Evolutionary conservation across 306 rosid genomes (phyloP).

Genomic region (Trifolium fragiferum): DNA sequence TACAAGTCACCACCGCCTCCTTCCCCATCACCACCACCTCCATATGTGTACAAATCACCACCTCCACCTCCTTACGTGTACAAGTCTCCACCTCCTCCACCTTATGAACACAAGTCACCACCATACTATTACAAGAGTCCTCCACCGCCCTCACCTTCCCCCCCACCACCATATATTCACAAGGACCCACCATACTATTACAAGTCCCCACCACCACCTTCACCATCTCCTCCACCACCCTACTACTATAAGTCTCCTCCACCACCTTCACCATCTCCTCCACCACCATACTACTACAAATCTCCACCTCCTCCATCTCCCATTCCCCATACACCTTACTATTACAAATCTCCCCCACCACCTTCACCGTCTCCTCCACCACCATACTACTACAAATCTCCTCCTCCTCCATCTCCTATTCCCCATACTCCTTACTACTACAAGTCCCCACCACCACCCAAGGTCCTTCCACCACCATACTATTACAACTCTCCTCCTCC

Average conservation of each 20-base stretch:
- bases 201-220: not conserved
- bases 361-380: slow-evolving; percentile 8
- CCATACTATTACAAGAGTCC: too few species aligned
- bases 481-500: slow-evolving; percentile 60
- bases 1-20: slow-evolving; percentile 10
- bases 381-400: slow-evolving; percentile 27
- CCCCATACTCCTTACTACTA: slow-evolving; percentile 33
- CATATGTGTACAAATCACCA: slow-evolving; percentile 16
- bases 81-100: not conserved
- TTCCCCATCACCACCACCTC: slow-evolving; percentile 24
- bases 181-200: not conserved
- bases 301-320: slow-evolving; percentile 8
- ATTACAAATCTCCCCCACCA: slow-evolving; percentile 25
- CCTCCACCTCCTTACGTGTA: slow-evolving; percentile 5
- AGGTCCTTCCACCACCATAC: slow-evolving; percentile 39
- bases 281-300: slow-evolving; percentile 12
- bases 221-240: slow-evolving; percentile 1
- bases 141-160: too few species aligned
- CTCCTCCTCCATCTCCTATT: slow-evolving; percentile 55
- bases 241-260: not conserved
- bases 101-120: too few species aligned
- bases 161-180: not conserved
- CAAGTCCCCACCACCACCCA: slow-evolving; percentile 33
- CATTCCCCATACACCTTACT: not conserved
- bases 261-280: slow-evolving; percentile 14